Percentiles rank a stretch among this genome's conserved stretches.
phyloP scores from a whole-genome alignment of 2,329 filamentous ascomycete genomes.

The Beauveria caledonica region DNA sequence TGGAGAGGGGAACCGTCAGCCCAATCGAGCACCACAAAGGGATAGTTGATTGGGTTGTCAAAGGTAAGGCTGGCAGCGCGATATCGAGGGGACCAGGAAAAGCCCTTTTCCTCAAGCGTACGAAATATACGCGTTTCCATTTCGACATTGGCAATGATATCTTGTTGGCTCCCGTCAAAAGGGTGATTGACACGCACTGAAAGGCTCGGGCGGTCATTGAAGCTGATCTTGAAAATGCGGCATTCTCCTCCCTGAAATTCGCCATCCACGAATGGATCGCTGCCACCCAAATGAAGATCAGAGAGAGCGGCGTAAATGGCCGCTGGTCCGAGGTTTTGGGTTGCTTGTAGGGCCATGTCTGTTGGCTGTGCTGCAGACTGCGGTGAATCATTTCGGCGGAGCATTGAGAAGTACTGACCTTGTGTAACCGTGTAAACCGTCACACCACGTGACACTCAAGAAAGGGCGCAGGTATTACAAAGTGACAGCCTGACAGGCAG shows the following conservation, averaged over 20 bases:
- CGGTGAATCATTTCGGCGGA: too few relatives aligned
- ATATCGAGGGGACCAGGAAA: neutral
- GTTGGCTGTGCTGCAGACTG: too few relatives aligned
- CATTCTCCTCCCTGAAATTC: constrained; percentile 1
- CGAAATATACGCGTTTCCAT: neutral
- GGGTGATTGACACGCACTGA: neutral
- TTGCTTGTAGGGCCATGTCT: neutral
- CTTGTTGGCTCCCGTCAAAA: neutral
- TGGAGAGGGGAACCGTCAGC: neutral
- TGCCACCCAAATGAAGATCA: neutral
- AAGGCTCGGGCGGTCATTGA: constrained; percentile 1
- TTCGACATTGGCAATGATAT: neutral
- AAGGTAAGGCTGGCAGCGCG: neutral
- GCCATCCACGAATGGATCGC: neutral
- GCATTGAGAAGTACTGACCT: too few relatives aligned
- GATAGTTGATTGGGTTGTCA: constrained; percentile 3
- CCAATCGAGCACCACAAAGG: constrained; percentile 1
- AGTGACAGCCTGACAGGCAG: too few relatives aligned
- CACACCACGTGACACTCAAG: too few relatives aligned
- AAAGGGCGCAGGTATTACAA: too few relatives aligned
- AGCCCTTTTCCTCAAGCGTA: neutral
- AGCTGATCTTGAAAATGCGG: constrained; percentile 2
- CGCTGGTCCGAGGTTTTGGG: constrained; percentile 1
- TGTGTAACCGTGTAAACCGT: too few relatives aligned
- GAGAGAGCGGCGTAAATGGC: constrained; percentile 4